Conservation (phyloP, 1,139 yeast genomes). For the Geotrichum siamense region DNA sequence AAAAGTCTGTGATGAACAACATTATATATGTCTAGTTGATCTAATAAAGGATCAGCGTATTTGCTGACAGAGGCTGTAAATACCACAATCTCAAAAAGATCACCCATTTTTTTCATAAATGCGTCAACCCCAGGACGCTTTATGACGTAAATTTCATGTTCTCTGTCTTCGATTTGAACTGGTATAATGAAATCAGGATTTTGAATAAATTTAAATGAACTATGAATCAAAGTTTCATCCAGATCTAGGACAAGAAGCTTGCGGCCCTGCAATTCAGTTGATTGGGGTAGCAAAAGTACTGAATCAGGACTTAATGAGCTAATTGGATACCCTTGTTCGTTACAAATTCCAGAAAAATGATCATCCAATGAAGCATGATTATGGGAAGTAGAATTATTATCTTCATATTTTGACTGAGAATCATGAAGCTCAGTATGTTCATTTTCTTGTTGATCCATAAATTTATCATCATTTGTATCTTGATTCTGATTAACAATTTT, state of each 20-base stretch:
- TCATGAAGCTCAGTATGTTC: slow-evolving; percentile 12
- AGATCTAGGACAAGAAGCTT: slow-evolving; percentile 87
- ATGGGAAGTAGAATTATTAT: no score
- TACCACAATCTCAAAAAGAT: slow-evolving; percentile 87
- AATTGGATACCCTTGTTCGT: slow-evolving; percentile 12
- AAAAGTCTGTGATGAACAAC: slow-evolving; percentile 86
- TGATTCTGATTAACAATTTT: slow-evolving; percentile 9
- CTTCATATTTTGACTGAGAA: no score
- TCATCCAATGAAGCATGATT: background rate
- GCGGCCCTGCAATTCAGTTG: slow-evolving; percentile 44
- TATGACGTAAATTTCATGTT: slow-evolving; percentile 91
- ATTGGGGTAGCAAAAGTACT: slow-evolving; percentile 54
- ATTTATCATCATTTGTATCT: slow-evolving; percentile 12
- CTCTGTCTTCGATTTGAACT: slow-evolving; percentile 79
- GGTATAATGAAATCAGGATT: slow-evolving; percentile 96
- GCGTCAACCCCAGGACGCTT: slow-evolving; percentile 98
- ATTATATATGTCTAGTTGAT: slow-evolving; percentile 67
- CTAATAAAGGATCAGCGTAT: slow-evolving; percentile 91
- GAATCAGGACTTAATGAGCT: slow-evolving; percentile 14
- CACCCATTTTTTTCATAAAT: slow-evolving; percentile 74
- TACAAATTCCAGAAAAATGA: slow-evolving; percentile 7
- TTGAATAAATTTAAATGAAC: slow-evolving; percentile 83
- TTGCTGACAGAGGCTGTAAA: slow-evolving; percentile 94
- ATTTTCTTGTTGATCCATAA: slow-evolving; percentile 6
- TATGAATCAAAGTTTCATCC: slow-evolving; percentile 94